These are phyloP conservation scores for Ceratopteris richardii DNA, from an alignment of 75 land plant species.

Conservation along the genomic window DNA sequence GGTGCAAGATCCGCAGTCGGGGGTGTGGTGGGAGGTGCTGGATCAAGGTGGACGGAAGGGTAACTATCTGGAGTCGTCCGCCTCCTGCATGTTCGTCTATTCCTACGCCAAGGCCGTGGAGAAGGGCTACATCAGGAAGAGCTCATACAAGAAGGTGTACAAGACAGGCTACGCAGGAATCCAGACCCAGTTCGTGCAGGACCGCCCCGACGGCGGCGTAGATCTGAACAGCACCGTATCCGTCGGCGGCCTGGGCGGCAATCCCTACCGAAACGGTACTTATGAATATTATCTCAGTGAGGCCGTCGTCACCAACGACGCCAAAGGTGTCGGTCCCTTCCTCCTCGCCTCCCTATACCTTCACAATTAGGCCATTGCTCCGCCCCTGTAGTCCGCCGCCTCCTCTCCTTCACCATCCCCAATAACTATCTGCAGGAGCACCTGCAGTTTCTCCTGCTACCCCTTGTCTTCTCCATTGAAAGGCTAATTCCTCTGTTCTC, in stretches of 20 bases:
- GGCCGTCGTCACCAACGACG: slow-evolving; percentile 19
- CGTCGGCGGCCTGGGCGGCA: slow-evolving; percentile 20
- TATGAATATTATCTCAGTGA: slow-evolving; percentile 22
- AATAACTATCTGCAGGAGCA: too few relatives aligned
- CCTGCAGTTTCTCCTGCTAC: too few relatives aligned
- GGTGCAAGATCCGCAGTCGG: slow-evolving; percentile 17
- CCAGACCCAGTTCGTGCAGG: slow-evolving; percentile 6
- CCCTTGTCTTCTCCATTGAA: too few relatives aligned
- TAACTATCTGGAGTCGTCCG: slow-evolving; percentile 23
- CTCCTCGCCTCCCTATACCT: slow-evolving; percentile 15
- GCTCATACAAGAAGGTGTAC: not conserved
- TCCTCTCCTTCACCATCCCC: too few relatives aligned
- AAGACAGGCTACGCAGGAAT: slow-evolving; percentile 10
- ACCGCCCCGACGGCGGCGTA: slow-evolving; percentile 6
- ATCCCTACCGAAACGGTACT: slow-evolving; percentile 22
- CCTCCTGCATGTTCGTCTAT: slow-evolving; percentile 23
- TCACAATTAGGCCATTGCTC: not conserved
- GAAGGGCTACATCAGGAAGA: slow-evolving; percentile 7
- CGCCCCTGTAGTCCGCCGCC: too few relatives aligned
- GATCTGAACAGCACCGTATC: slow-evolving; percentile 7
- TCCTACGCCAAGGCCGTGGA: slow-evolving; percentile 10
- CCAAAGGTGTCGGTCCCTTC: slow-evolving; percentile 28
- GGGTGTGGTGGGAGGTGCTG: slow-evolving; percentile 27
- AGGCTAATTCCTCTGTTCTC: too few relatives aligned
- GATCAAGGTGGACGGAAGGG: slow-evolving; percentile 1